Evolutionary conservation across 257 asterid species (phyloP).

Genomic region (Fraxinus cuspidata): DNA sequence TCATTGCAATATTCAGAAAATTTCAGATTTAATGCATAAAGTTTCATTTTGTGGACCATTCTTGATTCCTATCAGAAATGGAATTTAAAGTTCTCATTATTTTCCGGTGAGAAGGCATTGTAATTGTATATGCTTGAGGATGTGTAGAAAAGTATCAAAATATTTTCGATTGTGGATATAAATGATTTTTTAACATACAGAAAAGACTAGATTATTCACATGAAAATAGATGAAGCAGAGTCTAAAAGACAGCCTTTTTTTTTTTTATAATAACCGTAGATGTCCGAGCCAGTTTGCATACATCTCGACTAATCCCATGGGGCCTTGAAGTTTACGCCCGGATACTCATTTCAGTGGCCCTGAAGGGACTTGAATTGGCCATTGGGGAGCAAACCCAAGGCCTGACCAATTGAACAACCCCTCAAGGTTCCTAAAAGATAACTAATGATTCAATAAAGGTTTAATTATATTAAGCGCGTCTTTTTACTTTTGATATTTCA

Average conservation of each 20-base stretch:
- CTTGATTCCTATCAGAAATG: background rate
- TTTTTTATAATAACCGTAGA: too few relatives aligned
- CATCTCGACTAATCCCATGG: too few relatives aligned
- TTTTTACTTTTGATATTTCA: constrained; percentile 26
- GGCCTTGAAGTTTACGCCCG: too few relatives aligned
- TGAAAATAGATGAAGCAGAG: background rate
- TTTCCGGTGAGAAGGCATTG: background rate
- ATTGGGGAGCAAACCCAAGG: too few relatives aligned
- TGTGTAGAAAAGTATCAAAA: background rate
- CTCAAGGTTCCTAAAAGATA: background rate
- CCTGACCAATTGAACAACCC: too few relatives aligned
- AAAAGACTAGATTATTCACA: background rate
- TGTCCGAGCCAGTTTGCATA: too few relatives aligned
- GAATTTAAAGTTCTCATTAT: background rate
- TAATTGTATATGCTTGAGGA: background rate
- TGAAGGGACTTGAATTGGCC: too few relatives aligned
- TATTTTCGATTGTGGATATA: background rate
- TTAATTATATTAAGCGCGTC: background rate
- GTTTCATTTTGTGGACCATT: background rate
- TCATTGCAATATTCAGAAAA: background rate
- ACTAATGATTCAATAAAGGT: background rate
- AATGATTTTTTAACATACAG: background rate
- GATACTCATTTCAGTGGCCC: too few relatives aligned
- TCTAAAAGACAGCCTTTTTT: too few relatives aligned
- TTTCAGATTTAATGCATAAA: background rate